A percentile compares a stretch with the other conserved stretches of the same genome.
Conservation (phyloP, 805 yeast genomes). For the Hanseniaspora lachancei region DNA sequence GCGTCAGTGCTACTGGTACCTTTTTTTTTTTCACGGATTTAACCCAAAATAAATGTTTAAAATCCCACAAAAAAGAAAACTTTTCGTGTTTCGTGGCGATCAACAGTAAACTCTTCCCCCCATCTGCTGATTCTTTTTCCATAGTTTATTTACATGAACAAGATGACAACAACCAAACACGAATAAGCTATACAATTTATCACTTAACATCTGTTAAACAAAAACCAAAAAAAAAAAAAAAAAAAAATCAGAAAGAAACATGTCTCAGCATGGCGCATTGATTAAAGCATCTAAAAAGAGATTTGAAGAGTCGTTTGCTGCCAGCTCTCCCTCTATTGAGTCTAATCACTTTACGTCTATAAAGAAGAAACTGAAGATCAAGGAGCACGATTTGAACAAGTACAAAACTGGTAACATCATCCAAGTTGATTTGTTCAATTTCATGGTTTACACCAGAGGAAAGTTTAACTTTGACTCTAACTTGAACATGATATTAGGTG, state of each 20-base stretch:
- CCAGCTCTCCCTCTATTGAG: not conserved
- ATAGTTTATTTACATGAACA: too few relatives aligned
- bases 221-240: not conserved
- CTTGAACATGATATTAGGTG: conserved; percentile 85
- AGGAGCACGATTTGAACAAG: not conserved
- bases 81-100: too few relatives aligned
- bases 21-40: too few relatives aligned
- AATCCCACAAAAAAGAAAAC: too few relatives aligned
- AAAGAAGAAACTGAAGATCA: not conserved
- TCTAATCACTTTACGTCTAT: not conserved
- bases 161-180: too few relatives aligned
- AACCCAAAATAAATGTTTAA: too few relatives aligned
- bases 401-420: conserved; percentile 36
- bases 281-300: not conserved
- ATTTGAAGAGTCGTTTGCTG: not conserved
- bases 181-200: too few relatives aligned
- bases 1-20: too few relatives aligned
- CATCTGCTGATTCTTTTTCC: too few relatives aligned
- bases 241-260: not conserved
- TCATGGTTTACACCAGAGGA: conserved; percentile 26
- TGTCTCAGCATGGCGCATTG: not conserved
- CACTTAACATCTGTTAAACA: too few relatives aligned
- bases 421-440: conserved; percentile 42
- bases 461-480: conserved; percentile 61
- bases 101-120: too few relatives aligned